Evolutionary conservation across 2,329 filamentous ascomycete genomes (phyloP).

Genomic region (Fusarium buharicum): DNA sequence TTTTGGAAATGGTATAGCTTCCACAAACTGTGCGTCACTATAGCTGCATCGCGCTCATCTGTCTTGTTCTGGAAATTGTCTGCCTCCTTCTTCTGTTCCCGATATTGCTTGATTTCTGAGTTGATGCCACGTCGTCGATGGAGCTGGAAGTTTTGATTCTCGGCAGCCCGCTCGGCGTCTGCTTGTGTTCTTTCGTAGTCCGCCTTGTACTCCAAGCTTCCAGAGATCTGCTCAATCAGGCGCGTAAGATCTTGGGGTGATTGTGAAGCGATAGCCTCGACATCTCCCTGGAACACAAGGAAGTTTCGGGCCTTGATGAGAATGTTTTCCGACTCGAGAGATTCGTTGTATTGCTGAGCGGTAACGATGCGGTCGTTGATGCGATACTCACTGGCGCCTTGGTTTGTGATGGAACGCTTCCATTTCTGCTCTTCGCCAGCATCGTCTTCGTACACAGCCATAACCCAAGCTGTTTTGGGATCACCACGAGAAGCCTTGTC

Average conservation of each 20-base stretch:
- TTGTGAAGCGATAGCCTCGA: conserved; percentile 95
- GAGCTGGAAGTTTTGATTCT: conserved; percentile 89
- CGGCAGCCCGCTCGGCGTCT: conserved; percentile 85
- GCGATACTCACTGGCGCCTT: conserved; percentile 91
- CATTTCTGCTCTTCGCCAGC: conserved; percentile 93
- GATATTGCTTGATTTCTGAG: conserved; percentile 96
- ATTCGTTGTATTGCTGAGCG: conserved; percentile 92
- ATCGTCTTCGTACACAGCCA: conserved; percentile 99
- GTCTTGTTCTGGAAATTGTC: conserved; percentile 93
- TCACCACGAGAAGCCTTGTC: conserved; percentile 78
- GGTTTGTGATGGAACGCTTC: conserved; percentile 92
- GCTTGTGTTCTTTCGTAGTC: conserved; percentile 93
- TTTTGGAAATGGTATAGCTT: conserved; percentile 96
- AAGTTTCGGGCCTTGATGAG: conserved; percentile 98
- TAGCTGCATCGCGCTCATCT: conserved; percentile 88
- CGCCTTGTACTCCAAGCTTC: conserved; percentile 91
- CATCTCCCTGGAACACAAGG: conserved; percentile 97
- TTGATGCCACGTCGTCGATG: conserved; percentile 93
- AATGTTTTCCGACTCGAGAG: conserved; percentile 93
- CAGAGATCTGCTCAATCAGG: conserved; percentile 96
- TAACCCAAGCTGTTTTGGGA: conserved; percentile 96
- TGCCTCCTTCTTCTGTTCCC: conserved; percentile 95
- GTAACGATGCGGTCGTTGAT: conserved; percentile 93
- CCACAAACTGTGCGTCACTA: conserved; percentile 94
- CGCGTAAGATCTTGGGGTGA: conserved; percentile 93